phyloP scores from a whole-genome alignment of 345 rosid species.

The Angophora floribunda region DNA sequence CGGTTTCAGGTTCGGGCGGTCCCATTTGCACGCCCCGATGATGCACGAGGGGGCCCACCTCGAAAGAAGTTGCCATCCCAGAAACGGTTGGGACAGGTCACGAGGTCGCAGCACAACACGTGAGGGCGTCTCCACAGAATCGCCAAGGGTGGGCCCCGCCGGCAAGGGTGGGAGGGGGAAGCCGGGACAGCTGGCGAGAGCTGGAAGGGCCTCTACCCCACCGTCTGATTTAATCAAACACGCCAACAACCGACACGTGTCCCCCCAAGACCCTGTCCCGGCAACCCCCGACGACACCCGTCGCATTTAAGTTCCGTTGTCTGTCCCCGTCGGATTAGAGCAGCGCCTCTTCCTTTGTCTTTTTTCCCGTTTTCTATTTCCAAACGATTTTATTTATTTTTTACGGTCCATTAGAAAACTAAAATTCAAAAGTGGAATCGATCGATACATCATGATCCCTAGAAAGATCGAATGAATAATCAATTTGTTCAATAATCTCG shows the following conservation, averaged over 20 bases:
- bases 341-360: neutral
- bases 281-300: neutral
- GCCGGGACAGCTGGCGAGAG: neutral
- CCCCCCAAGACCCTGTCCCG: neutral
- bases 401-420: neutral
- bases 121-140: neutral
- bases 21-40: too few relatives aligned
- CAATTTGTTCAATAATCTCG: rapidly evolving
- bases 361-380: neutral
- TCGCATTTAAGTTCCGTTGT: neutral
- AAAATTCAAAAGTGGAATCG: neutral
- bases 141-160: neutral
- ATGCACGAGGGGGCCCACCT: too few relatives aligned
- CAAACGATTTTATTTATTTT: neutral
- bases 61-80: neutral
- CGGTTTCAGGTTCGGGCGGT: too few relatives aligned
- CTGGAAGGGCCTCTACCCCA: neutral
- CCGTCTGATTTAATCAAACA: neutral
- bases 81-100: neutral
- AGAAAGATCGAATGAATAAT: neutral
- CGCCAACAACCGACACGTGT: neutral
- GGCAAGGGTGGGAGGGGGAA: neutral
- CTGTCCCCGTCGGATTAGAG: neutral
- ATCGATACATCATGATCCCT: neutral
- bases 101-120: neutral